Conservation (phyloP, 164 flowering plant genomes). For the Annona cherimola region DNA sequence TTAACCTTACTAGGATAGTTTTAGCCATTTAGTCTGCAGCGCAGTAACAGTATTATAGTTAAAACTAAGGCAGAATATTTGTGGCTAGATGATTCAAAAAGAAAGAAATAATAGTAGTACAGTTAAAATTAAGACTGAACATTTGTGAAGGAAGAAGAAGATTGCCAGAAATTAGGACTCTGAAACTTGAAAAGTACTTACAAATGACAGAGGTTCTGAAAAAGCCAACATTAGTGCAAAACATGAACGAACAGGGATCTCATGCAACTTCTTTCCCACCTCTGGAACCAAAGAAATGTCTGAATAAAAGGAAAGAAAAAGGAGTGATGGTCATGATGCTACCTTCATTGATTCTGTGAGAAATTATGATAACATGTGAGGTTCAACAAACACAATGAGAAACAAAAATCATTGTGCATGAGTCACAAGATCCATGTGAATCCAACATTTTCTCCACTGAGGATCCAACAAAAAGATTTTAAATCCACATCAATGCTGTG, state of each 20-base stretch:
- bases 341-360: neutral
- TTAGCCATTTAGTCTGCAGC: too few relatives aligned
- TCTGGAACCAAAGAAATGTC: conserved; percentile 48
- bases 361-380: neutral
- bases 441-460: neutral
- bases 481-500: neutral
- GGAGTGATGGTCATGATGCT: neutral
- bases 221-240: conserved; percentile 87
- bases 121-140: too few relatives aligned
- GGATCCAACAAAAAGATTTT: neutral
- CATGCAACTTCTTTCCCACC: conserved; percentile 39
- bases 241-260: conserved; percentile 63
- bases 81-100: too few relatives aligned
- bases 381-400: neutral
- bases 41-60: too few relatives aligned
- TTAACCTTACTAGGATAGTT: too few relatives aligned
- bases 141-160: neutral
- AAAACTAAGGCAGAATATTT: too few relatives aligned
- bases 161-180: neutral
- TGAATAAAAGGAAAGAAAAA: conserved; percentile 21
- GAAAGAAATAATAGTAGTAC: too few relatives aligned
- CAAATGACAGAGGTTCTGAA: conserved; percentile 58
- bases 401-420: neutral
- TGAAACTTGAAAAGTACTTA: conserved; percentile 22
- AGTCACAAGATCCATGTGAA: neutral